A percentile compares a stretch with the other conserved stretches of the same genome.
Evolutionary conservation across 345 rosid species (phyloP).

Genomic region (Eucalyptus regnans): DNA sequence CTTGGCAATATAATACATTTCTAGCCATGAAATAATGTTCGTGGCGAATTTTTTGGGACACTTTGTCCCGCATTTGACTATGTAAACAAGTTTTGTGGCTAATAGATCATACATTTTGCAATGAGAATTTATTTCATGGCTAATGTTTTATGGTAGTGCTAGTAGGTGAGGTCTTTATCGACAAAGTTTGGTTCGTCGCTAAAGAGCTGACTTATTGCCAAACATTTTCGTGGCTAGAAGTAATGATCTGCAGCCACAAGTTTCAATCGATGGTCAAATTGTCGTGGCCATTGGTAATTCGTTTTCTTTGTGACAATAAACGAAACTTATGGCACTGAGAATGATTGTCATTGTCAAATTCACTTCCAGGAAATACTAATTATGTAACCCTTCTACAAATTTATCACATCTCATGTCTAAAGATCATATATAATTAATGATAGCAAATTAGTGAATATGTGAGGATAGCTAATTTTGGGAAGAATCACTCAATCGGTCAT

Average conservation of each 20-base stretch:
- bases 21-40: not conserved
- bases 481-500: too few relatives aligned
- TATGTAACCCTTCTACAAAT: not conserved
- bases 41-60: not conserved
- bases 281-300: not conserved
- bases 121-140: not conserved
- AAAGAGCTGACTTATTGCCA: not conserved
- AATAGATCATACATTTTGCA: not conserved
- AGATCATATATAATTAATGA: not conserved
- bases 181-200: not conserved
- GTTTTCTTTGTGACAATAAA: not conserved
- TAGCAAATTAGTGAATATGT: not conserved
- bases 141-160: not conserved
- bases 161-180: not conserved
- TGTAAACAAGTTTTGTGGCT: not conserved
- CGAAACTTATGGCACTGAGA: not conserved
- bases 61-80: not conserved
- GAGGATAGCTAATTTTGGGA: not conserved
- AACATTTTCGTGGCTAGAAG: not conserved
- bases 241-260: not conserved
- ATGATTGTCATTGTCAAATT: not conserved
- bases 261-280: not conserved
- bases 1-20: not conserved
- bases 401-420: not conserved
- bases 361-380: not conserved